Base-by-base conservation (phyloP, 1,139 yeast genomes). In the Taphrina pruni region DNA sequence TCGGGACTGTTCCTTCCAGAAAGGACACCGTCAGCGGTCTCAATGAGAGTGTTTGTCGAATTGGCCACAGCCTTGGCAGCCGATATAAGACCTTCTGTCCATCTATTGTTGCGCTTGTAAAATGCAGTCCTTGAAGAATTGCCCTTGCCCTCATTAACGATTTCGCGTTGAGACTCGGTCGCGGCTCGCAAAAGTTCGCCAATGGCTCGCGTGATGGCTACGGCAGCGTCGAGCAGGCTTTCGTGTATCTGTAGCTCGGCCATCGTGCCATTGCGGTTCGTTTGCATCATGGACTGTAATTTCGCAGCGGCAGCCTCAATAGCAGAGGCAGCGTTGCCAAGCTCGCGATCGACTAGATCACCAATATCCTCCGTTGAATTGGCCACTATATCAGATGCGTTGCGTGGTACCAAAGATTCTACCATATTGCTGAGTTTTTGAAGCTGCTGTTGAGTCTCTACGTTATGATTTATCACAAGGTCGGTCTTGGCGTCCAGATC, bases 81-180 rank as follows among this genome's bases (percentile, higher is more conserved):
- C 72, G 96, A 89, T 54, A 92, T 87, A 70, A 91, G 85, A 48
- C 97, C 97, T 78, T 92, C 97, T 0, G 97, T 90, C 97, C 97
- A 91, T 75, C 96, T 84, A 77, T 88, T 91, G 77, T 92, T 90
- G 79, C 90, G 90, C 77, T 88, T 90, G 80, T 92, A 92, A 77
- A 88, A 92, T 54, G 90, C 91, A 3, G 91, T 87, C 70, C 87
- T 82, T 1, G 91, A 82, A 69, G 85, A 86, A 0, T 85, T 78
- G 6, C 95, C 95, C 73, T 83, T 83, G 50, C 92, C 91, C 72
- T 85, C 85, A 60, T 86, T 83, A 6, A 90, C 96, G 77, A 91
- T 90, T 78, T 91, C 97, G 70, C 85, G 81, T 78, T 91, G 97
- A 32, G 95, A 87, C 60, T 87, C 93, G 32, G 92, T 87, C 1